A percentile compares a stretch with the other conserved stretches of the same genome.
Conservation (phyloP, 805 yeast species). For the Pichia occidentalis region DNA sequence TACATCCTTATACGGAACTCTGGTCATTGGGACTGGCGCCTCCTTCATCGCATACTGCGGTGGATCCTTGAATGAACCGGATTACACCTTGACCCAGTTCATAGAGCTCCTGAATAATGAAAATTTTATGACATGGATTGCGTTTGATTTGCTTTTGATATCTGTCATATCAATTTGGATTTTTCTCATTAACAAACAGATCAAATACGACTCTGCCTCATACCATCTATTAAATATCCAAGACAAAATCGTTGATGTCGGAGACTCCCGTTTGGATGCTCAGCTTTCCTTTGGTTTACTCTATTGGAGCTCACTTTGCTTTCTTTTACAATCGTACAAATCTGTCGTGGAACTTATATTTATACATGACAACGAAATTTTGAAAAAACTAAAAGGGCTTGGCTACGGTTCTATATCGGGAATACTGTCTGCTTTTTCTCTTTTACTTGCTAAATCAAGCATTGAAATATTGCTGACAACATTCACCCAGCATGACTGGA, state of each 20-base stretch:
- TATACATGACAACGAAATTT: background rate
- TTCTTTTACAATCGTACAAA: too few species aligned
- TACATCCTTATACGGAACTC: conserved; percentile 56
- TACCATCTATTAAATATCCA: background rate
- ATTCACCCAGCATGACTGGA: conserved; percentile 27
- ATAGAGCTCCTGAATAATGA: conserved; percentile 34
- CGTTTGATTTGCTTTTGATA: conserved; percentile 29
- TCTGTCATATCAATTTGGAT: conserved; percentile 27
- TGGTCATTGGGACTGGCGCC: conserved; percentile 67
- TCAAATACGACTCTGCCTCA: conserved; percentile 2
- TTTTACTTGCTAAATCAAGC: conserved; percentile 77
- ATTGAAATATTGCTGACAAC: conserved; percentile 59
- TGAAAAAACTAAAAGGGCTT: conserved; percentile 43
- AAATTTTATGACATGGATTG: conserved; percentile 55
- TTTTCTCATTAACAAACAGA: conserved; percentile 15
- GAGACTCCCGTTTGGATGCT: conserved; percentile 11
- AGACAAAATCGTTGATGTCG: background rate
- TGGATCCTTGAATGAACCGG: conserved; percentile 54
- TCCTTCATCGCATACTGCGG: conserved; percentile 72
- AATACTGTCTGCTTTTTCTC: conserved; percentile 75
- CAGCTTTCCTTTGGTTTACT: conserved; percentile 4
- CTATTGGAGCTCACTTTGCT: too few species aligned
- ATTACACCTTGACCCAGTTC: conserved; percentile 43
- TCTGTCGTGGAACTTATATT: too few species aligned
- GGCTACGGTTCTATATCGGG: conserved; percentile 68